phyloP scores from a whole-genome alignment of 2,329 filamentous ascomycete genomes.

The Paraconiothyrium sp. region DNA sequence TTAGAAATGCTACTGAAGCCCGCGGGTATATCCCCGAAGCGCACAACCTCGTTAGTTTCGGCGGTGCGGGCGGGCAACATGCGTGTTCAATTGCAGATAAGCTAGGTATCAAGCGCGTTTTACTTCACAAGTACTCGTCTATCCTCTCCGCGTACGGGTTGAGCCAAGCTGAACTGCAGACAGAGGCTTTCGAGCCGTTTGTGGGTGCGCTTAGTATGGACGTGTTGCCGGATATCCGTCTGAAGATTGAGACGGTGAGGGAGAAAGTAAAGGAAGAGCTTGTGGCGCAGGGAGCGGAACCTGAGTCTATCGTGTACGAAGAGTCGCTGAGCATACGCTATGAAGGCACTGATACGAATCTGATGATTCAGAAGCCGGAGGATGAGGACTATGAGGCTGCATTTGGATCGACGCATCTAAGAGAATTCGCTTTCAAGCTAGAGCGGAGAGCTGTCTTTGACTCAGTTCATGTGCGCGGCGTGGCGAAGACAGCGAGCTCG shows the following conservation, averaged over 20 bases:
- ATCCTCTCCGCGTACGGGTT: constrained; percentile 89
- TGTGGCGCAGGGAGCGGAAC: constrained; percentile 76
- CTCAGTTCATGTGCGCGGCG: constrained; percentile 55
- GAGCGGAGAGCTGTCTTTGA: constrained; percentile 39
- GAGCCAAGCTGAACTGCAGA: constrained; percentile 79
- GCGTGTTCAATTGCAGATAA: constrained; percentile 86
- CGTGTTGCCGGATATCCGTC: constrained; percentile 32
- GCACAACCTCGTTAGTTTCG: constrained; percentile 86
- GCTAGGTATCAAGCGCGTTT: constrained; percentile 80
- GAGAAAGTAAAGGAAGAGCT: constrained; percentile 62
- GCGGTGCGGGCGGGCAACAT: constrained; percentile 87
- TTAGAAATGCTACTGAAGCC: constrained; percentile 85
- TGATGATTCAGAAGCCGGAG: constrained; percentile 81
- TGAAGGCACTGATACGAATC: constrained; percentile 82
- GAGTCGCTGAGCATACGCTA: constrained; percentile 94
- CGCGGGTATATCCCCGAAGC: constrained; percentile 87
- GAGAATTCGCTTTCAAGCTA: constrained; percentile 88
- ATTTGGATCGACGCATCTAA: constrained; percentile 83
- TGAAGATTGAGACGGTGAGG: neutral
- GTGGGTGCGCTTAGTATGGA: neutral
- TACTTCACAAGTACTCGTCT: constrained; percentile 85
- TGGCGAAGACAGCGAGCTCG: constrained; percentile 20
- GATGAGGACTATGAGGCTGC: constrained; percentile 82
- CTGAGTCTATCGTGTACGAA: constrained; percentile 70
- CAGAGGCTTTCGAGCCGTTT: constrained; percentile 71